phyloP scores from a whole-genome alignment of 2,329 filamentous ascomycete genomes.

The Cladobotryum mycophilum region DNA sequence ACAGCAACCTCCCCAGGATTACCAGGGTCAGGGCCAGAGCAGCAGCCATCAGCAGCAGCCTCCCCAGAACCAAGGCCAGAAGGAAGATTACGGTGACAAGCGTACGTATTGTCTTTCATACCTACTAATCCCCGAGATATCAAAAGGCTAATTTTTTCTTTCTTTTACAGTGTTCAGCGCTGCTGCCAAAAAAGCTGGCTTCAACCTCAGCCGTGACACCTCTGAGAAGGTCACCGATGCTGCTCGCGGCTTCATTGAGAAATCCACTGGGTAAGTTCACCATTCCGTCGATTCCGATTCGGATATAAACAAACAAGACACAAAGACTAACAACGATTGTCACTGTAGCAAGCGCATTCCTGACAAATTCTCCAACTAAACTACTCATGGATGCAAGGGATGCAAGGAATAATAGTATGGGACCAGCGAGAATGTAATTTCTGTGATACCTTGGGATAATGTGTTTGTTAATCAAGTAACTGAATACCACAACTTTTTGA shows the following conservation, averaged over 20 bases:
- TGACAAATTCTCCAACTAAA: constrained; percentile 9
- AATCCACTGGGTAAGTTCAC: constrained; percentile 30
- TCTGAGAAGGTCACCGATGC: constrained; percentile 35
- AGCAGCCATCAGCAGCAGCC: constrained; percentile 14
- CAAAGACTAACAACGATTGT: neutral
- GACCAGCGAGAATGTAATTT: no score
- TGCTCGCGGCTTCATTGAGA: constrained; percentile 30
- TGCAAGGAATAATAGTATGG: neutral
- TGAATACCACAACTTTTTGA: no score
- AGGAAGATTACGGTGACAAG: constrained; percentile 35
- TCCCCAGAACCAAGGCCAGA: constrained; percentile 9
- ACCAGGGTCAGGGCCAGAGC: constrained; percentile 10
- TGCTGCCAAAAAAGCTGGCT: constrained; percentile 28
- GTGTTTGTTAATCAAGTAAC: no score
- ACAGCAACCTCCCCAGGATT: neutral
- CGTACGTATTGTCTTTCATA: constrained; percentile 20
- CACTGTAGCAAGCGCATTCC: constrained; percentile 1
- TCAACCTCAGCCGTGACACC: constrained; percentile 26
- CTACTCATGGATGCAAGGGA: no score
- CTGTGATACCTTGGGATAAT: no score
- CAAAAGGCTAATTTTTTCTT: no score
- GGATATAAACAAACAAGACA: no score
- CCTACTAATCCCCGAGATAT: neutral
- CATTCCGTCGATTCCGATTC: neutral
- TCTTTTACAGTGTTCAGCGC: constrained; percentile 26